These are phyloP conservation scores for Neodidymelliopsis sp. DNA, from an alignment of 2,329 filamentous ascomycete genomes.

Conservation along the genomic window DNA sequence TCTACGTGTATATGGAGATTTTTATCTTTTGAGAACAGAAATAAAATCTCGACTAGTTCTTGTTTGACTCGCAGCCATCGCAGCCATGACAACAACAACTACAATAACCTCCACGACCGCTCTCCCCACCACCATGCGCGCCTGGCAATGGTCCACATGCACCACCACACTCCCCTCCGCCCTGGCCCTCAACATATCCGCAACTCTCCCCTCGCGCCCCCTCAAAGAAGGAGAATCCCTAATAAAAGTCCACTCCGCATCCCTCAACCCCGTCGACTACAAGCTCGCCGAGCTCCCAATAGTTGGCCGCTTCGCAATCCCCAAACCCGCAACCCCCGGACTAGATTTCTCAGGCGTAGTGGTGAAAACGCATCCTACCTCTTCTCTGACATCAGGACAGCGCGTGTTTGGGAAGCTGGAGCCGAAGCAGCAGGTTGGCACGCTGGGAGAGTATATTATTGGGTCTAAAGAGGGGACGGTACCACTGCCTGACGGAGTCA, in stretches of 20 bases:
- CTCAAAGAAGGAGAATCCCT: slow-evolving; percentile 22
- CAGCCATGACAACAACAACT: slow-evolving; percentile 3
- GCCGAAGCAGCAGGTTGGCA: slow-evolving; percentile 31
- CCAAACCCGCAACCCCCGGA: slow-evolving; percentile 32
- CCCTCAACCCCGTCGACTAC: slow-evolving; percentile 36
- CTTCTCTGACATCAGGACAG: slow-evolving; percentile 20
- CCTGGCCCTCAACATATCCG: slow-evolving; percentile 18
- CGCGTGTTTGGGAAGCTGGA: slow-evolving; percentile 35
- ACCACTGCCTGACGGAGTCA: slow-evolving; percentile 22
- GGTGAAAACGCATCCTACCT: slow-evolving; percentile 10
- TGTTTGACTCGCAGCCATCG: no score
- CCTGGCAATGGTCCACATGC: slow-evolving; percentile 33
- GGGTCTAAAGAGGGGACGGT: slow-evolving; percentile 27
- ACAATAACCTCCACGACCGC: background rate
- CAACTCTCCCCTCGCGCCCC: slow-evolving; percentile 12
- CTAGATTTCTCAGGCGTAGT: slow-evolving; percentile 31
- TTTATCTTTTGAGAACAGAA: no score
- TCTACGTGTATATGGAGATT: no score
- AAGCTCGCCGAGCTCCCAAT: slow-evolving; percentile 30
- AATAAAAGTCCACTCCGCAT: slow-evolving; percentile 25
- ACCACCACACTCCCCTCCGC: slow-evolving; percentile 22
- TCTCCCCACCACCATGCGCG: slow-evolving; percentile 30
- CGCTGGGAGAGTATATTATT: slow-evolving; percentile 31
- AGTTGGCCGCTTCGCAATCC: slow-evolving; percentile 26
- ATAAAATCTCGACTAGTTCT: no score